Evolutionary conservation across 2,329 filamentous ascomycete species (phyloP).

Genomic region (Colletotrichum tanaceti): DNA sequence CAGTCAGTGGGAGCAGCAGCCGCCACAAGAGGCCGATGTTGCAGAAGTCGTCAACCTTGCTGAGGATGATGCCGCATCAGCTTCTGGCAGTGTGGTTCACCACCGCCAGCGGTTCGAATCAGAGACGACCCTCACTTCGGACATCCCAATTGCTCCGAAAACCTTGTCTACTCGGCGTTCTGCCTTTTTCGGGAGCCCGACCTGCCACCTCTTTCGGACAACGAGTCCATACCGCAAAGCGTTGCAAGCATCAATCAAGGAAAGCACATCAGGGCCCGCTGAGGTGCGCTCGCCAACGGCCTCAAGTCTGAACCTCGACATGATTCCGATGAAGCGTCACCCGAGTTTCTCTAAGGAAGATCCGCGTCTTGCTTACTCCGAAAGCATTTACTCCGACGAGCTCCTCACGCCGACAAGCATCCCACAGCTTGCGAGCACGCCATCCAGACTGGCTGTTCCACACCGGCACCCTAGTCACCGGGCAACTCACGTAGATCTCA

Average conservation of each 20-base stretch:
- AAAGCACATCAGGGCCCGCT: slow-evolving; percentile 46
- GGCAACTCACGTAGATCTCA: too few species aligned
- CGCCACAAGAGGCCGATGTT: background rate
- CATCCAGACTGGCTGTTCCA: background rate
- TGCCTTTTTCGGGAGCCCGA: slow-evolving; percentile 64
- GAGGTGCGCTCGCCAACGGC: slow-evolving; percentile 40
- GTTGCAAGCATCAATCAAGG: slow-evolving; percentile 59
- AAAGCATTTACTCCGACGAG: slow-evolving; percentile 62
- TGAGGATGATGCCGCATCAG: background rate
- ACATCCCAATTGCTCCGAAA: slow-evolving; percentile 43
- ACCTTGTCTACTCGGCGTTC: slow-evolving; percentile 57
- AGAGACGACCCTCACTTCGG: slow-evolving; percentile 7
- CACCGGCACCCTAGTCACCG: background rate
- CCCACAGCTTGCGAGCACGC: background rate
- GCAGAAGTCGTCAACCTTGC: background rate
- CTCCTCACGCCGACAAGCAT: background rate
- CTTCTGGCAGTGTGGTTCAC: slow-evolving; percentile 14
- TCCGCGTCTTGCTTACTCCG: slow-evolving; percentile 54
- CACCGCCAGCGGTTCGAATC: background rate
- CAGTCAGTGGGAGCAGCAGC: background rate
- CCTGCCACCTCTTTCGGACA: slow-evolving; percentile 64
- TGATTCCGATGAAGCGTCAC: slow-evolving; percentile 51
- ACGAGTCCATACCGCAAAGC: slow-evolving; percentile 67
- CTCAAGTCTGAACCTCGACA: slow-evolving; percentile 50
- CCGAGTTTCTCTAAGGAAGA: slow-evolving; percentile 57